Evolutionary conservation across 148 eudicot species (phyloP).

Genomic region (Limonium bicolor): DNA sequence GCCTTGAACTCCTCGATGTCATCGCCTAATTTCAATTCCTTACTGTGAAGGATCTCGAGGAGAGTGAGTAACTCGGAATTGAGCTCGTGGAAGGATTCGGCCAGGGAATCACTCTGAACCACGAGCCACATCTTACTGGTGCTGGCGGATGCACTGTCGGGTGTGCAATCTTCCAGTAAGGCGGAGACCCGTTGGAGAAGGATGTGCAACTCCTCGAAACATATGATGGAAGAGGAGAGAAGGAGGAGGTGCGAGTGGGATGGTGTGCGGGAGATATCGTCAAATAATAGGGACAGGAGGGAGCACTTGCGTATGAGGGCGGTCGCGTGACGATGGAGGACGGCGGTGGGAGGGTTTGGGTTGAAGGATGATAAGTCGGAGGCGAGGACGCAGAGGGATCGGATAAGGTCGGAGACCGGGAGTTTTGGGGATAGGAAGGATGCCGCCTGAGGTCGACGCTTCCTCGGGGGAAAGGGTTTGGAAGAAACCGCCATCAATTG

Average conservation of each 20-base stretch:
- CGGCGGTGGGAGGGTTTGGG: constrained; percentile 22
- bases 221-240: constrained; percentile 7
- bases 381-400: constrained; percentile 28
- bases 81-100: constrained; percentile 44
- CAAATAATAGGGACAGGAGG: constrained; percentile 32
- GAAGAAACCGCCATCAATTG: constrained; percentile 75
- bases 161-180: constrained; percentile 57
- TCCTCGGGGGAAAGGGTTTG: constrained; percentile 35
- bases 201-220: constrained; percentile 65
- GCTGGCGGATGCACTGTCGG: too few species aligned
- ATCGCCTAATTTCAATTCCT: constrained; percentile 40
- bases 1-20: constrained; percentile 49
- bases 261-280: constrained; percentile 29
- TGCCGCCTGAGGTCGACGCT: constrained; percentile 44
- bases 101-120: constrained; percentile 30
- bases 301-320: constrained; percentile 38
- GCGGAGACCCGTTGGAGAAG: constrained; percentile 47
- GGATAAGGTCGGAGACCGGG: constrained; percentile 24
- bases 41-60: constrained; percentile 51
- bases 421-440: constrained; percentile 40
- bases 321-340: constrained; percentile 24
- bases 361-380: constrained; percentile 25
- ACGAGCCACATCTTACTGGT: constrained; percentile 77
- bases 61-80: constrained; percentile 50
- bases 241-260: neutral